Base-by-base conservation (phyloP, 768 basidiomycete genomes). In the Suillus paluster region DNA sequence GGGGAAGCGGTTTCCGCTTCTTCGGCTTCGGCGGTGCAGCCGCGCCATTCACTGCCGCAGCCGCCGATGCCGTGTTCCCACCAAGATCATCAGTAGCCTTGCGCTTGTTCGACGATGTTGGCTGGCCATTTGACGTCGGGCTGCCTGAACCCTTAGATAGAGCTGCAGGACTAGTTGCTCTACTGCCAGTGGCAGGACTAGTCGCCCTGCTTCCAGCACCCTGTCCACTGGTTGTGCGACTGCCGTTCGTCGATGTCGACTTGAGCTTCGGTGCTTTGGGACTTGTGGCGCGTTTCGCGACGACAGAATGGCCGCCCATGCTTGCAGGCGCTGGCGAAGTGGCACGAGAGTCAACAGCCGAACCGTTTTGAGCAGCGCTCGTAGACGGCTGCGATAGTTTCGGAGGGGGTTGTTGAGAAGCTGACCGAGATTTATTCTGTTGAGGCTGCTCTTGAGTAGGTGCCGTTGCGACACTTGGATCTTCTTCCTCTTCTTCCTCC, bases 231-330 rank as follows among this genome's bases (percentile, higher is more conserved):
- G 79, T 82, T 17, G 82, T 86, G 62, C 88, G 80, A 69, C 84
- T 87, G 27, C 64, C 70, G 48, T 64, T 75, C 49, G 74, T 71
- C 12, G 81, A 64, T 44, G 70, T 74, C 12, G 79, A 54, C 67
- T 85, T 89, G 10, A 78, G 77, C 71, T 90, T 91, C 4, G 85
- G 84, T 11, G 75, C 79, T 68, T 91, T 92, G 5, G 92, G 93
- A 64, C 91, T 93, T 1, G 92, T 94, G 4, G 93, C 93, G 19
- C 93, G 86, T 75, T 90, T 90, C 2, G 93, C 93, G 17, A 95
- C 85, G 25, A 91, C 70, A 2, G 89, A 91, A 75, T 93, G 91
- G 0, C 92, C 92, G 41, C 90, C 87, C 65, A 88, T 80, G 9
- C 86, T 77, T 5, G 81, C 76, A 45, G 83, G 76, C 11, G 77